These are phyloP conservation scores for Polytrichum commune DNA, from an alignment of 225 moss, liverwort and hornwort genomes.

Conservation along the genomic window DNA sequence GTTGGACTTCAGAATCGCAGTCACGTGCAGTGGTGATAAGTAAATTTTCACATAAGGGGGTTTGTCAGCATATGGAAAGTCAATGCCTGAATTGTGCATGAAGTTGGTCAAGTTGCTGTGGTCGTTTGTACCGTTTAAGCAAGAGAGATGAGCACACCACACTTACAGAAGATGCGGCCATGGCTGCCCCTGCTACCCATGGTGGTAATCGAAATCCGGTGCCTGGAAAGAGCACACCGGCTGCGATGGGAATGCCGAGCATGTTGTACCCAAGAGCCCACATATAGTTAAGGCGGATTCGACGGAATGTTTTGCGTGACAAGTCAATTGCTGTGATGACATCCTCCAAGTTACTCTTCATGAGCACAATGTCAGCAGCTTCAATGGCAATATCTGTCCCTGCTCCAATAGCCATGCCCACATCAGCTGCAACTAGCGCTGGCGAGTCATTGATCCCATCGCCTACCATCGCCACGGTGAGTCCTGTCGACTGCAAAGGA, in stretches of 20 bases:
- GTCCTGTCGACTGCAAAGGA: constrained; percentile 34
- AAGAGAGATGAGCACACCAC: constrained; percentile 92
- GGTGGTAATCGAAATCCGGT: constrained; percentile 82
- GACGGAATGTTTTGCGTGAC: constrained; percentile 68
- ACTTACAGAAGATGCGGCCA: constrained; percentile 94
- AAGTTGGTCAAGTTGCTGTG: constrained; percentile 38
- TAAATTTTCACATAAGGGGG: background rate
- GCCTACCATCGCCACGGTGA: constrained; percentile 89
- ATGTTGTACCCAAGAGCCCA: constrained; percentile 96
- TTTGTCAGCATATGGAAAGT: background rate
- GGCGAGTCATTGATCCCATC: constrained; percentile 99
- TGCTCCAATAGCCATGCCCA: constrained; percentile 98
- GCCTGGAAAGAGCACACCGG: constrained; percentile 76
- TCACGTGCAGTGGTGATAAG: too few species aligned
- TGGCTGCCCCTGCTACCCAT: constrained; percentile 93
- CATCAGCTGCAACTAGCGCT: constrained; percentile 89
- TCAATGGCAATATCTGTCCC: constrained; percentile 97
- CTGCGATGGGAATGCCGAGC: constrained; percentile 86
- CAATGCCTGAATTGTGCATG: constrained; percentile 5
- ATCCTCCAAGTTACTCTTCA: constrained; percentile 94
- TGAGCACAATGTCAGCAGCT: constrained; percentile 93
- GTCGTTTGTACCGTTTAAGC: constrained; percentile 87
- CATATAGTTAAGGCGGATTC: constrained; percentile 85
- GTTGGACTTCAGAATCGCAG: too few species aligned
- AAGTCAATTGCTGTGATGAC: constrained; percentile 89